These are phyloP conservation scores for Yueomyces sp. DNA, from an alignment of 805 yeast species.

Conservation along the genomic window DNA sequence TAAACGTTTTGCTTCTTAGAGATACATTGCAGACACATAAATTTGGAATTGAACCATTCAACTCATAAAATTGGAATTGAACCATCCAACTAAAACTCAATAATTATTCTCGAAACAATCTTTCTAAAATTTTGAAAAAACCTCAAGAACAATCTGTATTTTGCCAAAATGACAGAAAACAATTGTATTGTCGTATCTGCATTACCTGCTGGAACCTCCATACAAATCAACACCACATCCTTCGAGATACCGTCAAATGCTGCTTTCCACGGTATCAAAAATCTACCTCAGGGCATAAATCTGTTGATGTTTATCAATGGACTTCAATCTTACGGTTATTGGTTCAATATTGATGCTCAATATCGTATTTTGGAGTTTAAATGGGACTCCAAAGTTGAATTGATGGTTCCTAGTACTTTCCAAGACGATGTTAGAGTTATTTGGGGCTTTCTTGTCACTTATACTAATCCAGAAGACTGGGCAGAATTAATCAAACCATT, in stretches of 20 bases:
- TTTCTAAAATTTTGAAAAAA: no score
- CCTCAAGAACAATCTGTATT: no score
- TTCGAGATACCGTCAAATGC: background rate
- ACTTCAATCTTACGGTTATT: slow-evolving; percentile 19
- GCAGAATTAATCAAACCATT: slow-evolving; percentile 1
- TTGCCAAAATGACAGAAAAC: background rate
- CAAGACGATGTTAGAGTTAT: slow-evolving; percentile 1
- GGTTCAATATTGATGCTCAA: slow-evolving; percentile 10
- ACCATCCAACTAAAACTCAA: no score
- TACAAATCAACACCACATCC: background rate
- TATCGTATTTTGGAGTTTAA: background rate
- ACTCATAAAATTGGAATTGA: no score
- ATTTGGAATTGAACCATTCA: no score
- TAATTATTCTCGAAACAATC: no score
- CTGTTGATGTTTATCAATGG: slow-evolving; percentile 12
- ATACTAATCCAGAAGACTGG: slow-evolving; percentile 6
- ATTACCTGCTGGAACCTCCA: background rate
- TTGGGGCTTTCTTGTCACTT: slow-evolving; percentile 7
- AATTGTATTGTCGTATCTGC: background rate
- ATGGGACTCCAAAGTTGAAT: slow-evolving; percentile 2
- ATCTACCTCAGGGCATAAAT: slow-evolving; percentile 14
- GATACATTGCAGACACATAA: no score
- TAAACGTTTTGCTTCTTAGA: no score
- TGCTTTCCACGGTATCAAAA: slow-evolving; percentile 16
- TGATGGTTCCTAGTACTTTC: slow-evolving; percentile 1